Evolutionary conservation across 345 rosid genomes (phyloP), one percentile per base, ranked within the genome.

Genomic region (Salix koriyanagi): DNA sequence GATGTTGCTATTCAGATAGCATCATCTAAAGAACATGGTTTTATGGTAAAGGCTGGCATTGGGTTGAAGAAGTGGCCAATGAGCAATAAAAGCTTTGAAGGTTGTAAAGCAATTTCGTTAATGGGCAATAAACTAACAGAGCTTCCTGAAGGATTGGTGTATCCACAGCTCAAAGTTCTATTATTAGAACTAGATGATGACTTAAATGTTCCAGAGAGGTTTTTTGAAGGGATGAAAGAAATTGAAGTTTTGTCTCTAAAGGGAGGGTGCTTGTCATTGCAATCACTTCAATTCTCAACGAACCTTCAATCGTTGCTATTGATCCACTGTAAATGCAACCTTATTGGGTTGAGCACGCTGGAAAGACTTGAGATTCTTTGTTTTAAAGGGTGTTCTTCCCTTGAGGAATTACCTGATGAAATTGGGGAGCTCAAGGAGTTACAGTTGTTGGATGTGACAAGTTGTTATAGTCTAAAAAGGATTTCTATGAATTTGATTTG

Each of bases 401-500:
- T 54, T 28, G 7, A n/a, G 2, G 36, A 11, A 25, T 18, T 76
- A 1, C 30, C 37, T 5, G 23, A 13, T 1, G 52, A 37, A 7
- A 12, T 67, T 5, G 50, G 28, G 16, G 65, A 66, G 7, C 4
- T 54, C n/a, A 25, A 52, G 50, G 21, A 39, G 18, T 23, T 54
- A 32, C 16, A 13, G 44, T 10, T 41, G 44, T 10, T 37, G 23
- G 56, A 41, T 10, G 0, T 41, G 13, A 10, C 13, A 41, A 0
- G 0, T 41, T 41, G 44, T 41, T 0, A 0, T 0, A 2, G 0
- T 10, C 13, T 41, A 41, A 41, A 13, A 10, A 10, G 13, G 13
- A 41, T 41, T 41, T 13, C 44, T 41, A 4, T 0, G 44, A 41
- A 41, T 10, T 41, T 41, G 44, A 41, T 41, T 0, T 13, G 13